Percentiles rank a stretch among this genome's conserved stretches.
Conservation (phyloP, 129 eudicot genomes). For the Erigeron canadensis region DNA sequence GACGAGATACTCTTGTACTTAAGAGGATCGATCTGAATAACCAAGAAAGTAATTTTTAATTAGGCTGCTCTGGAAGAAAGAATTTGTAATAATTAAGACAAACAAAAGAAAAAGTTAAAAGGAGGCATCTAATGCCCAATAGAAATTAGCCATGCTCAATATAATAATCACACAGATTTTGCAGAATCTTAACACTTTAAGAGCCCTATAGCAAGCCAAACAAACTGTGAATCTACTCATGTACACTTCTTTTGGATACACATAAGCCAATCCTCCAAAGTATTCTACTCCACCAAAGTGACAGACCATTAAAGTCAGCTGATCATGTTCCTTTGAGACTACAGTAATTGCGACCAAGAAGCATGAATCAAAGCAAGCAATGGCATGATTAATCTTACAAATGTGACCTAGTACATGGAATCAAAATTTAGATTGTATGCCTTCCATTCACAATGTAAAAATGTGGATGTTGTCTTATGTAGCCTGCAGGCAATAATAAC, state of each 20-base stretch:
- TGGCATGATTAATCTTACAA: not conserved
- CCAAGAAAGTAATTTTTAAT: not conserved
- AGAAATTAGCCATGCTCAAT: not conserved
- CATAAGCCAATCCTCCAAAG: not conserved
- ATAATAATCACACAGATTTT: constrained; percentile 1
- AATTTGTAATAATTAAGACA: not conserved
- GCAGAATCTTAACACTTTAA: not conserved
- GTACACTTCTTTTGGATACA: not conserved
- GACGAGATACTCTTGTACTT: constrained; percentile 85
- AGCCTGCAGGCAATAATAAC: not conserved
- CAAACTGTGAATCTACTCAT: not conserved
- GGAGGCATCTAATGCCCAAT: not conserved
- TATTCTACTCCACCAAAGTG: not conserved
- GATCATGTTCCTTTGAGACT: not conserved
- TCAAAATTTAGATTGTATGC: not conserved
- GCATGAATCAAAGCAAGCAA: not conserved
- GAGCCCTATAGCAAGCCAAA: not conserved
- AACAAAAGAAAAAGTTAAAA: not conserved
- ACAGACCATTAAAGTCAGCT: not conserved
- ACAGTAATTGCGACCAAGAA: not conserved
- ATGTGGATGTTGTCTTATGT: not conserved
- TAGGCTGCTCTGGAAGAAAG: not conserved
- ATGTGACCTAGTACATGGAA: not conserved
- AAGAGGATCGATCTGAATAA: constrained; percentile 60
- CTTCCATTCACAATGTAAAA: not conserved